phyloP scores from a whole-genome alignment of 2,329 filamentous ascomycete genomes.

The Cladosporium velox region DNA sequence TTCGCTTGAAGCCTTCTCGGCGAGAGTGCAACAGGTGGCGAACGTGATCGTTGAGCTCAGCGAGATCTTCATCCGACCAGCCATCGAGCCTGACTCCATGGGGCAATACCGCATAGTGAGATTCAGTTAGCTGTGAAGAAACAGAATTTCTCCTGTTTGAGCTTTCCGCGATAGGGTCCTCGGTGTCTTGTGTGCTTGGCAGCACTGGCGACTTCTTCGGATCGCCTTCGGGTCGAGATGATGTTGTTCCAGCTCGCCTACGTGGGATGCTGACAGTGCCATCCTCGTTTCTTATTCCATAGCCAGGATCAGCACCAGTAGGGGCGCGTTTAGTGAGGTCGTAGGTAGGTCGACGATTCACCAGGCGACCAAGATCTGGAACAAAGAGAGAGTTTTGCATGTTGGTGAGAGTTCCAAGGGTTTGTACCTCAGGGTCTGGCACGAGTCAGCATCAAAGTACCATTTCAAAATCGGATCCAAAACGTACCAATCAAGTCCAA shows the following conservation, averaged over 20 bases:
- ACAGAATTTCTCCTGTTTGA: slow-evolving; percentile 52
- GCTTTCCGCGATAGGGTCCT: neutral
- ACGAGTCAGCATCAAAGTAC: slow-evolving; percentile 30
- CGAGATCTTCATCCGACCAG: slow-evolving; percentile 74
- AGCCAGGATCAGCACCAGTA: slow-evolving; percentile 35
- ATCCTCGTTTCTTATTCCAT: slow-evolving; percentile 1
- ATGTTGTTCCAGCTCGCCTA: slow-evolving; percentile 12
- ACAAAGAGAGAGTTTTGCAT: slow-evolving; percentile 88
- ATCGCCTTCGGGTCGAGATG: slow-evolving; percentile 2
- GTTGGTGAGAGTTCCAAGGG: slow-evolving; percentile 81
- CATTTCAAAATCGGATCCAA: neutral
- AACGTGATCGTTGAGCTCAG: slow-evolving; percentile 80
- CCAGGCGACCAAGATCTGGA: slow-evolving; percentile 71
- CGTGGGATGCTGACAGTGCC: slow-evolving; percentile 11
- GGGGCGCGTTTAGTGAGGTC: slow-evolving; percentile 59
- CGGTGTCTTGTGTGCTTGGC: neutral
- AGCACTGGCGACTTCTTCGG: neutral
- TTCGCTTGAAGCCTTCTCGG: slow-evolving; percentile 75
- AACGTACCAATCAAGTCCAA: slow-evolving; percentile 67
- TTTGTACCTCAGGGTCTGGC: slow-evolving; percentile 78
- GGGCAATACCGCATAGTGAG: slow-evolving; percentile 77
- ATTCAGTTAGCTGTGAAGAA: slow-evolving; percentile 66
- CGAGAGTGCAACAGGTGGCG: slow-evolving; percentile 84
- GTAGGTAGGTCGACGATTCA: slow-evolving; percentile 81
- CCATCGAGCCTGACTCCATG: slow-evolving; percentile 71